These are phyloP conservation scores for Paraphoma chrysanthemicola DNA, from an alignment of 2,329 filamentous ascomycete species.

Conservation along the genomic window DNA sequence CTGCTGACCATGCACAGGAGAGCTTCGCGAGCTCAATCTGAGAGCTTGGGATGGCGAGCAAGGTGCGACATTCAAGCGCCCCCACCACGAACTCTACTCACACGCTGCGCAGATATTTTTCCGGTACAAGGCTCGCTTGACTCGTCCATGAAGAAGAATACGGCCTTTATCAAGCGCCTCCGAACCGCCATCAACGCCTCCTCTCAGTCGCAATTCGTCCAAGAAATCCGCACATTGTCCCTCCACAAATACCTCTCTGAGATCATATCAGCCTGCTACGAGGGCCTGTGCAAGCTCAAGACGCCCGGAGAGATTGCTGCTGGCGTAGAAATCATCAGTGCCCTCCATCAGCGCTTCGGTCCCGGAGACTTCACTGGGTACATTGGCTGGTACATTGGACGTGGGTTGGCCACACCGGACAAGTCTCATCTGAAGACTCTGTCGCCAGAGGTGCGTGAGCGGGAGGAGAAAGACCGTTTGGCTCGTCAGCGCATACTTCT, in stretches of 20 bases:
- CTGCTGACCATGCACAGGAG: conserved; percentile 64
- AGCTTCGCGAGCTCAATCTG: conserved; percentile 87
- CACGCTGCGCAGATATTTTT: conserved; percentile 70
- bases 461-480: conserved; percentile 93
- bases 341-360: conserved; percentile 94
- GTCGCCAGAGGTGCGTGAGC: conserved; percentile 81
- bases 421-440: conserved; percentile 82
- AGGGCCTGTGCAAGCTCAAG: conserved; percentile 91
- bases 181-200: conserved; percentile 85
- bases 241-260: conserved; percentile 97
- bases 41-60: conserved; percentile 88
- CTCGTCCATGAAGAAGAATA: conserved; percentile 97
- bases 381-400: conserved; percentile 89
- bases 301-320: conserved; percentile 89
- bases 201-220: conserved; percentile 81
- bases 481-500: conserved; percentile 84
- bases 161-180: conserved; percentile 94
- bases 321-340: conserved; percentile 90
- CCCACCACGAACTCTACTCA: conserved; percentile 19
- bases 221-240: conserved; percentile 88
- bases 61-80: conserved; percentile 61
- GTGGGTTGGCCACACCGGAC: conserved; percentile 89
- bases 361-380: conserved; percentile 89
- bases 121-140: conserved; percentile 81
- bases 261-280: conserved; percentile 94